Evolutionary conservation across 2,329 filamentous ascomycete species (phyloP), one percentile per base, ranked within the genome.

Genomic region (Epicoccum nigrum): DNA sequence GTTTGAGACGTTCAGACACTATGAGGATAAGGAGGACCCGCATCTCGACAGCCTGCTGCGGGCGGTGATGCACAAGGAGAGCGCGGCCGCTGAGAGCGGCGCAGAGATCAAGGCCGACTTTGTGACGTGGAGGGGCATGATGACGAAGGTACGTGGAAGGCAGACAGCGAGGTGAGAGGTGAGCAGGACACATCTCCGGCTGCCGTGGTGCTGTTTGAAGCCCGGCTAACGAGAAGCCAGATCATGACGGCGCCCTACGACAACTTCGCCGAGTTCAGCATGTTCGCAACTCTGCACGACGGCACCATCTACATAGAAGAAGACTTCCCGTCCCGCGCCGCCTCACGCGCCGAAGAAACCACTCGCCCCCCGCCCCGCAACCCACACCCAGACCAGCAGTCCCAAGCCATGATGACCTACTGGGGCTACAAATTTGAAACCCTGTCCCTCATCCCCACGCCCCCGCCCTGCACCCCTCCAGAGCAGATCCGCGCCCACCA

Each of bases 371-470:
- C 58, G 4, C 56, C 64, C 7, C 58, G 60, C 15, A 44, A 64
- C 34, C 61, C 64, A 8, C 77, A 84, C 59, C 75, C 82, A 64
- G 77, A 83, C 63, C 76, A 79, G 65, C 77, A 80, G 68, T 83
- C 89, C 0, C 86, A 88, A 42, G 88, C 94, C 51, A 79, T 92
- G 58, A 97, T 97, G 92, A 86, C 87, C 41, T 99, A 87, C 68
- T 97, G 93, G 93, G 93, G 93, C 28, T 99, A 99, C 78, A 99
- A 99, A 71, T 99, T 99, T 65, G 94, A 99, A 74, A 89, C 90
- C 0, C 75, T 99, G 1, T 86, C 87, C 6, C 86, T 94, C 2
- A 76, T 97, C 4, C 86, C 90, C 2, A 76, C 81, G 2, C 83
- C 87, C 0, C 97, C 92, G 86, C 94, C 91, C 87, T 83, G 88